Conservation (phyloP, 2,329 filamentous ascomycete genomes). For the Cladophialophora bantiana region DNA sequence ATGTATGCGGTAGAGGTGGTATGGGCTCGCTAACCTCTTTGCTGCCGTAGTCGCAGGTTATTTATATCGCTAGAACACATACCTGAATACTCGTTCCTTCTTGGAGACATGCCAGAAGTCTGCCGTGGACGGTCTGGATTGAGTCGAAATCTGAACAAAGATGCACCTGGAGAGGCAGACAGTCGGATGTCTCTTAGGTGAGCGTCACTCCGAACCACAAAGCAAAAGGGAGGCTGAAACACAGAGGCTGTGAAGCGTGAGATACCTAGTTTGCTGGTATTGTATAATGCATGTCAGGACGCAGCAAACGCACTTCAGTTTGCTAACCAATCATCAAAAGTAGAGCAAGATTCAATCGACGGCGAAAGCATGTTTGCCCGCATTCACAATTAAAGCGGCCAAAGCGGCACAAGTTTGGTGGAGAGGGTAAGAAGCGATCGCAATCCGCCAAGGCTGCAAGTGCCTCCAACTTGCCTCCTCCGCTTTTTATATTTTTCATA, state of each 20-base stretch:
- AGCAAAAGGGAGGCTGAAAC: neutral
- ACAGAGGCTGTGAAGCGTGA: neutral
- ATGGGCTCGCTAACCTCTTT: no score
- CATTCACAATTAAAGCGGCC: neutral
- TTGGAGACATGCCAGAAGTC: no score
- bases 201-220: neutral
- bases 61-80: no score
- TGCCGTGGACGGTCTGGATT: no score
- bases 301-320: neutral
- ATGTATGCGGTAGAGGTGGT: no score
- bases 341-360: neutral
- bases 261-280: neutral
- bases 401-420: constrained; percentile 1
- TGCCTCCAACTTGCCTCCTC: constrained; percentile 22
- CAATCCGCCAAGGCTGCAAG: constrained; percentile 15
- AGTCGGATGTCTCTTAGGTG: neutral
- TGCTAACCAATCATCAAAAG: neutral
- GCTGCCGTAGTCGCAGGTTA: no score
- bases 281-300: neutral
- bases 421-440: neutral
- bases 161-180: neutral
- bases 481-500: constrained; percentile 25
- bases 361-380: neutral
- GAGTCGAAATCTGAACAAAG: neutral
- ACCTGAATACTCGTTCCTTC: no score